These are phyloP conservation scores for Oxyria digyna DNA, from an alignment of 148 eudicot genomes.

Conservation along the genomic window DNA sequence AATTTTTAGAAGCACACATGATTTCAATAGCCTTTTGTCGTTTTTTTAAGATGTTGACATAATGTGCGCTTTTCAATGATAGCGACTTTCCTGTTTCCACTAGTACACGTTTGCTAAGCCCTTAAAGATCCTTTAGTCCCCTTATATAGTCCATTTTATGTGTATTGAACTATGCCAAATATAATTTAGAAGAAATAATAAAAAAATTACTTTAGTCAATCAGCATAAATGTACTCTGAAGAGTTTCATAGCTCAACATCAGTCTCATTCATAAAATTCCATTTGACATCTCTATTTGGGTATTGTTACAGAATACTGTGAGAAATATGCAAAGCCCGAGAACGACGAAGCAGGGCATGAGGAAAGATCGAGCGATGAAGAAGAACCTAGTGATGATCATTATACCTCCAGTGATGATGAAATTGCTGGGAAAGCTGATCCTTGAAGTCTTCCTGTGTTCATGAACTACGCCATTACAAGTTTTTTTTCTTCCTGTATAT, in stretches of 20 bases:
- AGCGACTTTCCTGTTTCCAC: not conserved
- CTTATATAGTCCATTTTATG: too few relatives aligned
- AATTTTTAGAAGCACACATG: too few relatives aligned
- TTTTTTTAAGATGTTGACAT: too few relatives aligned
- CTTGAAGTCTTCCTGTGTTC: constrained; percentile 13
- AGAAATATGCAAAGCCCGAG: constrained; percentile 70
- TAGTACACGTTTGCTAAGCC: too few relatives aligned
- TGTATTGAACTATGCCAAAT: too few relatives aligned
- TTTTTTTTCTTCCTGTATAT: not conserved
- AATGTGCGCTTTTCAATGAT: not conserved
- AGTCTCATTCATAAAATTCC: too few relatives aligned
- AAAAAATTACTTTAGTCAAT: too few relatives aligned
- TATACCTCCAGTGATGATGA: constrained; percentile 55
- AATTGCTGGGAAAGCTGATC: constrained; percentile 53
- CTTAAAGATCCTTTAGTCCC: too few relatives aligned
- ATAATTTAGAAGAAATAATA: too few relatives aligned
- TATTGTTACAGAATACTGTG: constrained; percentile 47
- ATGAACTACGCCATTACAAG: not conserved
- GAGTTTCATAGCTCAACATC: too few relatives aligned
- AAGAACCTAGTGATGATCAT: constrained; percentile 64
- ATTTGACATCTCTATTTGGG: not conserved
- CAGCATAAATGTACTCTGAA: too few relatives aligned
- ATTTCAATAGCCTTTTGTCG: not conserved
- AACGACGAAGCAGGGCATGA: constrained; percentile 36
- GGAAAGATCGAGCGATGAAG: constrained; percentile 63